phyloP scores from a whole-genome alignment of 2,329 filamentous ascomycete species.

The Tetracladium maxilliforme region DNA sequence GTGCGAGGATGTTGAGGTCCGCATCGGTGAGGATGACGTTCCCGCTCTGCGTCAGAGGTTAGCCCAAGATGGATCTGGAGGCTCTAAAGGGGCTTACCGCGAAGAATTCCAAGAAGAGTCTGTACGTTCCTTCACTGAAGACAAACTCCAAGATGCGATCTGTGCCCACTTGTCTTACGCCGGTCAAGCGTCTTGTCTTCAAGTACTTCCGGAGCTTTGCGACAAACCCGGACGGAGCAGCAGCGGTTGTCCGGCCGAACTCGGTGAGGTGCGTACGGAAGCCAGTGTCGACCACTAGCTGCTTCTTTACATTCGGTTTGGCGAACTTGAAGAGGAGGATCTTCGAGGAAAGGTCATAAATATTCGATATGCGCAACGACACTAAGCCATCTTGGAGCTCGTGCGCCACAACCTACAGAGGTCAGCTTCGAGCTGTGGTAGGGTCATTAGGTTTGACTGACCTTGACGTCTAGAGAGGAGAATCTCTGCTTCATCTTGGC shows the following conservation, averaged over 20 bases:
- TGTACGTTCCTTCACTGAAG: slow-evolving; percentile 83
- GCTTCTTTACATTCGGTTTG: slow-evolving; percentile 76
- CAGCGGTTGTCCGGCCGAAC: slow-evolving; percentile 76
- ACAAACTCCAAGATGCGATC: slow-evolving; percentile 85
- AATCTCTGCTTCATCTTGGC: slow-evolving; percentile 62
- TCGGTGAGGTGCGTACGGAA: slow-evolving; percentile 91
- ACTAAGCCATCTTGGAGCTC: slow-evolving; percentile 71
- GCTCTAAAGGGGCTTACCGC: too few species aligned
- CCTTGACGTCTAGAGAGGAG: slow-evolving; percentile 66
- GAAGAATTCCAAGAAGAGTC: slow-evolving; percentile 89
- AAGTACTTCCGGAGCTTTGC: slow-evolving; percentile 73
- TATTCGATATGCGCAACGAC: slow-evolving; percentile 72
- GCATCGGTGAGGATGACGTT: slow-evolving; percentile 88
- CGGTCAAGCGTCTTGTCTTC: slow-evolving; percentile 72
- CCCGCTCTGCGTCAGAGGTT: too few species aligned
- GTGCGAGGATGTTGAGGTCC: slow-evolving; percentile 65
- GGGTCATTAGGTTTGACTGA: slow-evolving; percentile 12
- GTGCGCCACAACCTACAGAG: slow-evolving; percentile 69
- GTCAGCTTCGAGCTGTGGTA: slow-evolving; percentile 1
- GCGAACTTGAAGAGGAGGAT: slow-evolving; percentile 94
- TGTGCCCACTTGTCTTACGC: slow-evolving; percentile 74
- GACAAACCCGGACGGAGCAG: slow-evolving; percentile 75
- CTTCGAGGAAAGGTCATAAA: slow-evolving; percentile 92
- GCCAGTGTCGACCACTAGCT: slow-evolving; percentile 84
- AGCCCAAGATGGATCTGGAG: too few species aligned